phyloP scores from a whole-genome alignment of 768 basidiomycete species.

The Amanita molliuscula region DNA sequence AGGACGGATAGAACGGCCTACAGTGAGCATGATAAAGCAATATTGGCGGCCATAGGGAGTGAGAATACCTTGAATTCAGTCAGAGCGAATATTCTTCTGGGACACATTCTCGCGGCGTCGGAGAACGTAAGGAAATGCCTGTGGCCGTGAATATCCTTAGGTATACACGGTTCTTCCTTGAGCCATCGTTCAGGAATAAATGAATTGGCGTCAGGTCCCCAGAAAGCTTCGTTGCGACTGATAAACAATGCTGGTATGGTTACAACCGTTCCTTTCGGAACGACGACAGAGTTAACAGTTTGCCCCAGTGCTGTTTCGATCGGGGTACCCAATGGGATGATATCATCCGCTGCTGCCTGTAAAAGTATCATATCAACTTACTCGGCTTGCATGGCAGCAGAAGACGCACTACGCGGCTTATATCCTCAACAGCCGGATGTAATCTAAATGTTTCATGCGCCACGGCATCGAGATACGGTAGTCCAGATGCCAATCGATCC shows the following conservation, averaged over 20 bases:
- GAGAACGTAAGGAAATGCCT: background rate
- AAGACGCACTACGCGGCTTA: constrained; percentile 18
- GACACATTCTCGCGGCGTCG: background rate
- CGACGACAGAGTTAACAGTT: background rate
- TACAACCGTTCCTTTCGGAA: constrained; percentile 24
- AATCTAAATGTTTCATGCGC: constrained; percentile 27
- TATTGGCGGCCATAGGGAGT: too few relatives aligned
- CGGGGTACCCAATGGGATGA: constrained; percentile 25
- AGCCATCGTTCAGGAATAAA: constrained; percentile 37
- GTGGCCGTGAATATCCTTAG: too few relatives aligned
- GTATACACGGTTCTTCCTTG: constrained; percentile 10
- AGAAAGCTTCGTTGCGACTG: constrained; percentile 27
- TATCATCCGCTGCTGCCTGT: constrained; percentile 26
- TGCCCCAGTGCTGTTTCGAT: constrained; percentile 9
- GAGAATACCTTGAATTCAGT: background rate
- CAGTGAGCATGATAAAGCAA: background rate
- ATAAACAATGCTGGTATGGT: constrained; percentile 11
- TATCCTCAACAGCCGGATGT: constrained; percentile 22
- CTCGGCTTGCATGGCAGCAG: background rate
- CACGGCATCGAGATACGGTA: constrained; percentile 35
- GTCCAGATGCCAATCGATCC: constrained; percentile 28
- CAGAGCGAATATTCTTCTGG: background rate
- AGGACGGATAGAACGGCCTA: constrained; percentile 35
- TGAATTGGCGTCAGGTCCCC: constrained; percentile 31
- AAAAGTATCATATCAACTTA: background rate